Base-by-base conservation (phyloP, 75 land plant genomes). In the Adiantum capillusveneris region DNA sequence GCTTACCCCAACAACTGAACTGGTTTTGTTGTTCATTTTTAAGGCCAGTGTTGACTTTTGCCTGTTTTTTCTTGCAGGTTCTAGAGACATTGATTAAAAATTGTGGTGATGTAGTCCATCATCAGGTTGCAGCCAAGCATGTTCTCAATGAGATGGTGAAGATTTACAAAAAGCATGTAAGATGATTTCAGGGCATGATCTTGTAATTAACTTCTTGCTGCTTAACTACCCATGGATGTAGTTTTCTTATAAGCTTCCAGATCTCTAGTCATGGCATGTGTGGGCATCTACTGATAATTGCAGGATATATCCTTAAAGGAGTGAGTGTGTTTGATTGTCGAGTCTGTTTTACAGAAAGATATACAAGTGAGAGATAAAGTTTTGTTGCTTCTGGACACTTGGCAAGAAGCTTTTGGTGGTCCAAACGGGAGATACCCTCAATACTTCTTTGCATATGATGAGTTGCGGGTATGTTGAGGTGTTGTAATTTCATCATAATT, bases 371-470 rank as follows among this genome's bases (percentile, higher is more conserved):
- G 98, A 65, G 85, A 90, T 39, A 94, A 94, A 69, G 75, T 90
- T 24, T 67, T 94, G 52, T 73, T 71, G 14, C 63, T 94, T 65
- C 45, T 94, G n/a, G 96, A 83, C 52, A 79, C 92, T 49, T 94
- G 99, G 99, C 91, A 90, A 70, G 96, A 94, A 59, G 99, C 99
- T 39, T 94, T 94, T 74, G 99, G 99, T 57, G 99, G 97, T 28
- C 76, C 99, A 53, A 71, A 78, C 43, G 98, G 98, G 60, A 91
- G 78, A 60, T 68, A 83, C 78, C 91, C 96, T 30, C 98, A 94
- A 39, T 94, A 86, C 49, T 86, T 74, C 46, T 73, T 73, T 70
- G 91, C 91, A 6, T 89, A 81, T 71, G 81, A 80, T 1, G 96
- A 94, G 31, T 63, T 94, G 22, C 80, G 77, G 76, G 98, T 94